These are phyloP conservation scores for Stenogyne calaminthoides DNA, from an alignment of 305 asterid genomes.

Conservation along the genomic window DNA sequence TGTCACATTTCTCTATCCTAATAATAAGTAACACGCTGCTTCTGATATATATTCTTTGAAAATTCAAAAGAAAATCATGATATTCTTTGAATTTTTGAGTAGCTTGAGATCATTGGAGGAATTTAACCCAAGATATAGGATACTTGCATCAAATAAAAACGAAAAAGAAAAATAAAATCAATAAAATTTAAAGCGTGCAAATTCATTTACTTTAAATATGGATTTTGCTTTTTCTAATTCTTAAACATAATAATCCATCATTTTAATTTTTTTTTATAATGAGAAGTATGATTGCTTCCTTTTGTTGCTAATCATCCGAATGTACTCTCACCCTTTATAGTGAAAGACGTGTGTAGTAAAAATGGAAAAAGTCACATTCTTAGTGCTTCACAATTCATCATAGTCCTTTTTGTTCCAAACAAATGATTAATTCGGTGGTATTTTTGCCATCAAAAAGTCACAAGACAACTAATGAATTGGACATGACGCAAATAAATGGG, in stretches of 20 bases:
- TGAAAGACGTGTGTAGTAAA: constrained; percentile 27
- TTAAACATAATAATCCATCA: too few relatives aligned
- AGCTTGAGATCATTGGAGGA: not conserved
- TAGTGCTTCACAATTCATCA: constrained; percentile 44
- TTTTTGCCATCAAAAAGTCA: constrained; percentile 6
- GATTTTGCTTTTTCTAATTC: too few relatives aligned
- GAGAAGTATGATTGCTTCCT: constrained; percentile 31
- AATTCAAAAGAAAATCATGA: not conserved
- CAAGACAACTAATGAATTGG: constrained; percentile 8
- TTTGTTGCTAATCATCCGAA: constrained; percentile 29
- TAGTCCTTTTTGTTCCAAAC: constrained; percentile 38
- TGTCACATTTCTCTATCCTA: not conserved
- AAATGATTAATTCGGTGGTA: constrained; percentile 13
- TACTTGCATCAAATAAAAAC: not conserved
- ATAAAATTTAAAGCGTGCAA: too few relatives aligned
- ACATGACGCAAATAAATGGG: not conserved
- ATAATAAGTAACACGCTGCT: not conserved
- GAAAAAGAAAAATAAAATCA: too few relatives aligned
- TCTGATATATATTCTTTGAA: not conserved
- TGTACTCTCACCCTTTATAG: constrained; percentile 23
- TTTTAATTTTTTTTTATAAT: too few relatives aligned
- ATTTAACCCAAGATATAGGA: not conserved
- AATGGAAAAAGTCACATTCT: constrained; percentile 25
- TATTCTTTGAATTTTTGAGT: not conserved
- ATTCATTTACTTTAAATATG: too few relatives aligned